Conservation (phyloP, 495 filamentous ascomycete genomes). For the Neurospora sp. region DNA sequence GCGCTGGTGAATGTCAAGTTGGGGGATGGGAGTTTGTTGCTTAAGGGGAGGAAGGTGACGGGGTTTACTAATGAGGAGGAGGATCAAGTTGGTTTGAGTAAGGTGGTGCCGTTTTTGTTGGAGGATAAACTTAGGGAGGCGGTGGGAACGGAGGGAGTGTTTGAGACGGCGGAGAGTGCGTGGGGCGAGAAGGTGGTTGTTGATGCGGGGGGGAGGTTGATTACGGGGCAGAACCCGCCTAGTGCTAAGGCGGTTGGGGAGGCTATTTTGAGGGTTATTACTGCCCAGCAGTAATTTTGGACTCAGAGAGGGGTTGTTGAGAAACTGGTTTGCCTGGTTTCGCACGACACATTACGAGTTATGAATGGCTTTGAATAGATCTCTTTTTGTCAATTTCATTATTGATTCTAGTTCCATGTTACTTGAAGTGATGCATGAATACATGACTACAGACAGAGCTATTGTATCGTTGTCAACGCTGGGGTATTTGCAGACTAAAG, state of each 20-base stretch:
- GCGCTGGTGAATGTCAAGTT: conserved; percentile 51
- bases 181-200: conserved; percentile 54
- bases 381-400: neutral
- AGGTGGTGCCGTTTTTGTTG: conserved; percentile 53
- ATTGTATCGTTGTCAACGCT: neutral
- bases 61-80: conserved; percentile 65
- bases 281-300: neutral
- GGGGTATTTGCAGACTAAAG: neutral
- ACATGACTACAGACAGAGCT: neutral
- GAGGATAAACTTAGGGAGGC: conserved; percentile 46
- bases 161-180: conserved; percentile 46
- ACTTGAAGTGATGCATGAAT: neutral
- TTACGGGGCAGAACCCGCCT: conserved; percentile 70
- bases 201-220: conserved; percentile 41
- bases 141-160: conserved; percentile 41
- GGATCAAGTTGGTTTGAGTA: conserved; percentile 35
- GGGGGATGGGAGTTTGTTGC: conserved; percentile 38
- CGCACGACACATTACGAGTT: neutral
- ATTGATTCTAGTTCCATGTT: neutral
- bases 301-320: neutral
- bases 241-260: conserved; percentile 51
- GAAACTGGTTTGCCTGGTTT: too few species aligned
- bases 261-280: conserved; percentile 27
- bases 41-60: conserved; percentile 46
- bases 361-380: neutral